These are phyloP conservation scores for Pulveroboletus ravenelii DNA, from an alignment of 768 basidiomycete species.

Conservation along the genomic window DNA sequence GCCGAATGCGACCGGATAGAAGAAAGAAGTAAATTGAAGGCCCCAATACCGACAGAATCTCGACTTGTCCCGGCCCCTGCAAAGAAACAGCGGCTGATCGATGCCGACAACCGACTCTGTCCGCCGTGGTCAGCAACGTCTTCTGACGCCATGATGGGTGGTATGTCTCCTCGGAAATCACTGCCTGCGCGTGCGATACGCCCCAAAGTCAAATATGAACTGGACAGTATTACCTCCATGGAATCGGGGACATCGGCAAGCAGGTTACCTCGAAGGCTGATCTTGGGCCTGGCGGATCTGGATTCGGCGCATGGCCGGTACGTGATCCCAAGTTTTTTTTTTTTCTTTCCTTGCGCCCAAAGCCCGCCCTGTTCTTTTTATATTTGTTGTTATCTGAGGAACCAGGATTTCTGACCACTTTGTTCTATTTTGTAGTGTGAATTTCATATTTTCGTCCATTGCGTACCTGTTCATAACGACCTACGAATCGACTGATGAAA, in stretches of 20 bases:
- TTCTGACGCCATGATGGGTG: constrained; percentile 11
- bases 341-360: background rate
- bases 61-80: constrained; percentile 13
- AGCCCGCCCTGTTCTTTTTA: constrained; percentile 1
- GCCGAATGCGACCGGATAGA: constrained; percentile 18
- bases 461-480: constrained; percentile 63
- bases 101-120: constrained; percentile 16
- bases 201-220: constrained; percentile 24
- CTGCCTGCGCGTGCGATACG: constrained; percentile 25
- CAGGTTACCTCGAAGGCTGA: constrained; percentile 25
- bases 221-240: constrained; percentile 13
- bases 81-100: constrained; percentile 24
- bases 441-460: constrained; percentile 59
- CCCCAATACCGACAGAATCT: constrained; percentile 16
- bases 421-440: constrained; percentile 35
- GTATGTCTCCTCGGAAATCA: constrained; percentile 16
- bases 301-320: constrained; percentile 60
- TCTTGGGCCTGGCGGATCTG: constrained; percentile 48
- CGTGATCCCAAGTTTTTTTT: constrained; percentile 19
- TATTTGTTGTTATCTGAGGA: background rate
- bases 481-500: constrained; percentile 60
- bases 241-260: constrained; percentile 15
- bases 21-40: constrained; percentile 25
- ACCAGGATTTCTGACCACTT: constrained; percentile 7
- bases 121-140: constrained; percentile 21